Evolutionary conservation across 2,329 filamentous ascomycete species (phyloP).

Genomic region (Torrubiellomyces zombiae): DNA sequence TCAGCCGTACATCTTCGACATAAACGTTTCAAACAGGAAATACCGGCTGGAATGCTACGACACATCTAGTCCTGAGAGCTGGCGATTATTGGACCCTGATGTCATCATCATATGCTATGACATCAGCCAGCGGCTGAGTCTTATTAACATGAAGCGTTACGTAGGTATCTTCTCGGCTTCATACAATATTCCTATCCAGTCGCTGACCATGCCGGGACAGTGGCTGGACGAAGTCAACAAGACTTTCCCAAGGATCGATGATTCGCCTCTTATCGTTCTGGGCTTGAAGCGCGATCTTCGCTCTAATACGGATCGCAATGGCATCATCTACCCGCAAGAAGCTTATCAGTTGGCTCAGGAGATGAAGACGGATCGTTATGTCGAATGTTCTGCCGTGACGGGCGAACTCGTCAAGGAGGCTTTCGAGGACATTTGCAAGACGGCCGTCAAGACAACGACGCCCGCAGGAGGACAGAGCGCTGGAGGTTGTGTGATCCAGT

Average conservation of each 20-base stretch:
- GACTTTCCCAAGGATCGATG: slow-evolving; percentile 28
- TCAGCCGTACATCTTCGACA: slow-evolving; percentile 43
- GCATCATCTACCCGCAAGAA: slow-evolving; percentile 44
- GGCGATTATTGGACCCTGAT: slow-evolving; percentile 40
- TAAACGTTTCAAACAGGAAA: slow-evolving; percentile 20
- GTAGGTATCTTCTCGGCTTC: slow-evolving; percentile 19
- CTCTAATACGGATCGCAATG: slow-evolving; percentile 40
- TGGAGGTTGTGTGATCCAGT: slow-evolving; percentile 36
- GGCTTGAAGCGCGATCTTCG: slow-evolving; percentile 45
- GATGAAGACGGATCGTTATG: slow-evolving; percentile 44
- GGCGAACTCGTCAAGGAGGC: slow-evolving; percentile 40
- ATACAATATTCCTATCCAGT: slow-evolving; percentile 3
- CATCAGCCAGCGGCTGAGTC: slow-evolving; percentile 38
- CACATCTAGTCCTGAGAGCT: slow-evolving; percentile 39
- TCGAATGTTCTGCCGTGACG: slow-evolving; percentile 45
- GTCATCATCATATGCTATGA: slow-evolving; percentile 44
- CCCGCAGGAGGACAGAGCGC: slow-evolving; percentile 34
- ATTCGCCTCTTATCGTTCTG: slow-evolving; percentile 36
- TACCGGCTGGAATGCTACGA: slow-evolving; percentile 44
- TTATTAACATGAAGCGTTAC: slow-evolving; percentile 40
- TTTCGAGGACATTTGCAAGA: slow-evolving; percentile 44
- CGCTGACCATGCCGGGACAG: slow-evolving; percentile 15
- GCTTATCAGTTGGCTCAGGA: slow-evolving; percentile 38
- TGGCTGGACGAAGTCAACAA: slow-evolving; percentile 39
- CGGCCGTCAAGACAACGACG: slow-evolving; percentile 31